Conservation (phyloP, 202 grass and related monocot genomes). For the Setaria viridis region DNA sequence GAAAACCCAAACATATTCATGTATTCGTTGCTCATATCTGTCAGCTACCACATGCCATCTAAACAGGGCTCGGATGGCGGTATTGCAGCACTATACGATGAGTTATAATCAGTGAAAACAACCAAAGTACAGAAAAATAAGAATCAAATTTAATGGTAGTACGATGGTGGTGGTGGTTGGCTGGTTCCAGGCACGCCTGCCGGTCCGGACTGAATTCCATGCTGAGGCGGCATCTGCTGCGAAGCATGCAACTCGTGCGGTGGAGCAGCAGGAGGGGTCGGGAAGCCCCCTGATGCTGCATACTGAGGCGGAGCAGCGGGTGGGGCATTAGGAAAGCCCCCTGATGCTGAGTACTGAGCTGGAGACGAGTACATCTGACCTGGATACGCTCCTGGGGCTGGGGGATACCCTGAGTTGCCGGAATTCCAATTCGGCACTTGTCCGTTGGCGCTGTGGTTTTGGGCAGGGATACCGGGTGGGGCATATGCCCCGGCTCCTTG, state of each 20-base stretch:
- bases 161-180: conserved; percentile 48
- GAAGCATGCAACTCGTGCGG: conserved; percentile 46
- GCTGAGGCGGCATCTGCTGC: conserved; percentile 59
- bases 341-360: conserved; percentile 43
- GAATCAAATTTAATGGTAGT: conserved; percentile 58
- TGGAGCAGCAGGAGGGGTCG: neutral
- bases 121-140: conserved; percentile 3
- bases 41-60: neutral
- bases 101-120: conserved; percentile 8
- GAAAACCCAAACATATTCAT: conserved; percentile 9
- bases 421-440: conserved; percentile 64
- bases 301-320: conserved; percentile 10
- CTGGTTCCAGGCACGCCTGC: conserved; percentile 45
- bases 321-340: conserved; percentile 30
- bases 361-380: conserved; percentile 57
- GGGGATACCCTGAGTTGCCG: conserved; percentile 45
- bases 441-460: conserved; percentile 41
- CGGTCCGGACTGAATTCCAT: conserved; percentile 54
- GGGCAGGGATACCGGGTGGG: conserved; percentile 41
- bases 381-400: conserved; percentile 54
- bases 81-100: conserved; percentile 28
- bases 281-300: conserved; percentile 43
- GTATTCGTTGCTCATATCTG: neutral
- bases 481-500: conserved; percentile 55
- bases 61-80: conserved; percentile 15